Conservation (phyloP, 331 rosid species). For the Quercus lobata region DNA sequence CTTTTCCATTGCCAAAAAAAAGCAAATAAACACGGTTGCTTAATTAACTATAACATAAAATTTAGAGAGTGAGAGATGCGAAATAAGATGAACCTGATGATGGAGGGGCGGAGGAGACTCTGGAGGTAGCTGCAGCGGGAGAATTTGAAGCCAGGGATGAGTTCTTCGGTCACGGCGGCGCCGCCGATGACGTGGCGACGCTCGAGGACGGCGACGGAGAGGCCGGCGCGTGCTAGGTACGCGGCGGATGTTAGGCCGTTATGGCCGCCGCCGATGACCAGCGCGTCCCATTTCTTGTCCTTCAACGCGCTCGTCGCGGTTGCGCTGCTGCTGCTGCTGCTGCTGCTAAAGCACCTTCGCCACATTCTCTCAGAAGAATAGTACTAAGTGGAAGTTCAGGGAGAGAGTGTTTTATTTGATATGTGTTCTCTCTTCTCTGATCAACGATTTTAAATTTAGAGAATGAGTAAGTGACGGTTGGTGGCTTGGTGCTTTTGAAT, state of each 20-base stretch:
- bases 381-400: neutral
- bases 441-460: no score
- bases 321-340: conserved; percentile 15
- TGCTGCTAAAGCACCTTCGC: conserved; percentile 57
- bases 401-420: no score
- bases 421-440: no score
- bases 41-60: neutral
- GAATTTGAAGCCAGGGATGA: conserved; percentile 81
- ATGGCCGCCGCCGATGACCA: conserved; percentile 90
- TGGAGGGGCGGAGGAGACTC: conserved; percentile 82
- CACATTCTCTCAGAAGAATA: conserved; percentile 36
- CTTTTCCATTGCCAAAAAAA: conserved; percentile 28
- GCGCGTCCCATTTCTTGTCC: conserved; percentile 83
- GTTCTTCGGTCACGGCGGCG: conserved; percentile 86
- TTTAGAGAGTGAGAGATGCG: neutral
- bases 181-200: conserved; percentile 92
- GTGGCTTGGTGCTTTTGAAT: no score
- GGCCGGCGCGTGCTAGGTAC: conserved; percentile 80
- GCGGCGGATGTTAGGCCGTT: conserved; percentile 94
- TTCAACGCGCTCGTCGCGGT: conserved; percentile 26
- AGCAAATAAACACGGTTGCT: neutral
- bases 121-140: conserved; percentile 96
- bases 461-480: no score
- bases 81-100: conserved; percentile 38
- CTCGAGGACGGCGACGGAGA: conserved; percentile 89